Conservation (phyloP, 2,329 filamentous ascomycete genomes). For the Cytospora leucostoma region DNA sequence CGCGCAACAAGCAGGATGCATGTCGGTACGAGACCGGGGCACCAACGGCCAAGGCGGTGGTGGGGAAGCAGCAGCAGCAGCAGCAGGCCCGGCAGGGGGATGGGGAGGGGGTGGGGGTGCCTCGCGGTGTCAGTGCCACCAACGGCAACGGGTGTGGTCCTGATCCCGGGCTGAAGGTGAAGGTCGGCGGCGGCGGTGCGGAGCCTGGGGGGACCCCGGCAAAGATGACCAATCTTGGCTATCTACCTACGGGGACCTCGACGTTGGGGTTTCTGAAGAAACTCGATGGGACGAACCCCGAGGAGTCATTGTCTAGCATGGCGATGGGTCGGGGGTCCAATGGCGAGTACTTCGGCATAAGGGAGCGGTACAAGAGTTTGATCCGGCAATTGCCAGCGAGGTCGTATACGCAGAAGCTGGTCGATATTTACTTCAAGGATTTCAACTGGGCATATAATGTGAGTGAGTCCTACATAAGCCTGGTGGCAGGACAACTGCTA, state of each 20-base stretch:
- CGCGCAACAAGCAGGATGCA: slow-evolving; percentile 55
- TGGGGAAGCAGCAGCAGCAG: slow-evolving; percentile 25
- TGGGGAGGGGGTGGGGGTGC: slow-evolving; percentile 21
- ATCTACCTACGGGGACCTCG: slow-evolving; percentile 50
- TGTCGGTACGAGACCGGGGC: slow-evolving; percentile 59
- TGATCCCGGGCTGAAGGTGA: slow-evolving; percentile 1
- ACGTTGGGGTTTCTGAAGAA: slow-evolving; percentile 58
- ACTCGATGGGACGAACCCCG: slow-evolving; percentile 48
- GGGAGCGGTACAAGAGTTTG: slow-evolving; percentile 60
- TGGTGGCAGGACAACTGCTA: neutral
- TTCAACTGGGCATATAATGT: slow-evolving; percentile 59
- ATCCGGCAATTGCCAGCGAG: slow-evolving; percentile 59
- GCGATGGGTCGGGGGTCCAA: slow-evolving; percentile 36
- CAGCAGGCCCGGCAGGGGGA: neutral
- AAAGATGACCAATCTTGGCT: slow-evolving; percentile 54
- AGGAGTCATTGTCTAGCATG: slow-evolving; percentile 34
- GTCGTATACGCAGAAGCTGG: slow-evolving; percentile 55
- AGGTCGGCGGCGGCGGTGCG: slow-evolving; percentile 23
- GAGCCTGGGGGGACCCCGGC: slow-evolving; percentile 41
- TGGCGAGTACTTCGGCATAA: slow-evolving; percentile 44
- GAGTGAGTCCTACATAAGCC: neutral
- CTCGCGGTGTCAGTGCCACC: neutral
- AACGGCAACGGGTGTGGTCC: neutral
- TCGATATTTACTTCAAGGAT: slow-evolving; percentile 56
- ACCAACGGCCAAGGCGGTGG: slow-evolving; percentile 43